Base-by-base conservation (phyloP, 169 alveolate genomes). In the Babesia bigemina region DNA sequence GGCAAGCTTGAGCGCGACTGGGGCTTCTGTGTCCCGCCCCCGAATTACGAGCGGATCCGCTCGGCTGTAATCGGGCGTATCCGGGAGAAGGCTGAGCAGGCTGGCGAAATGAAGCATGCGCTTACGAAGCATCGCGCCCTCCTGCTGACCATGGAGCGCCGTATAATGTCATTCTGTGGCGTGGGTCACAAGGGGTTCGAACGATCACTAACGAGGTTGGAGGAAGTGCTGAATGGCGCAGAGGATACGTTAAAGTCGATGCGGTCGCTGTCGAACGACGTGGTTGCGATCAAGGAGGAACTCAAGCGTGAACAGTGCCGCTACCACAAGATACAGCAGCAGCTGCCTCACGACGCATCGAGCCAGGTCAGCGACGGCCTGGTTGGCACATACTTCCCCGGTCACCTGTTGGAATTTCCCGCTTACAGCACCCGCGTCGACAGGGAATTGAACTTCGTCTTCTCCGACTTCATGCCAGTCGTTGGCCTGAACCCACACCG, bases 1-100 rank as follows among this genome's bases (percentile, higher is more conserved):
- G 97, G 97, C 22, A 65, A 81, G 28, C 60, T 75, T 1, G 86
- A 77, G 16, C 86, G 86, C 29, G 96, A 93, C 69, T 93, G 97
- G 97, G 94, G 92, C 21, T 90, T 83, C 56, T 92, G 95, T 24
- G 88, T 71, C 17, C 88, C 93, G 39, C 90, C 91, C 3, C 76
- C 86, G 24, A 91, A 91, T 69, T 92, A 92, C 50, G 91, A 85
- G 76, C 63, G 39, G 62, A 85, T 67, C 48, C 69, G 90, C n/a
- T 50, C 45, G 19, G 70, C 75, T 16, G 74, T 71, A 4, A 28
- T 75, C 11, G 52, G 52, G 44, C 65, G 69, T 21, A 89, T 94
- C 6, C 65, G 75, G 29, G 82, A 86, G 49, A 81, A 93, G 69
- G 88, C 91, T 26, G 93, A 86, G 44, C 85, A 70, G 44, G 83